Conservation (phyloP, 352 stramenopile genomes). For the Hyaloperonospora arabidopsidis region DNA sequence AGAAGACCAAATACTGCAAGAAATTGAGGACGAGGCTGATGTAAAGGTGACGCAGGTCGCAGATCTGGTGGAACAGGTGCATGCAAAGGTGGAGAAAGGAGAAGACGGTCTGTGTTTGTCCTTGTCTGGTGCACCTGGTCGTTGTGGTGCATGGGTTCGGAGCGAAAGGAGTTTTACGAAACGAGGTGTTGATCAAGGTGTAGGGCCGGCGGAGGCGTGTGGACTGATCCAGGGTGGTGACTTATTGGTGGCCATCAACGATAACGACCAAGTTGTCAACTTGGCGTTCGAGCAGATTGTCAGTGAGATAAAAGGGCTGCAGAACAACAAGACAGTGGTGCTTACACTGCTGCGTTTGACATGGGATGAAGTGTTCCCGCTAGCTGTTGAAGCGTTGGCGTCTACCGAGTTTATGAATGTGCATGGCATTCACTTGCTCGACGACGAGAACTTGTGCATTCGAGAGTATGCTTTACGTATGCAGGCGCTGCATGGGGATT, state of each 20-base stretch:
- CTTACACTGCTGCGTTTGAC: constrained; percentile 55
- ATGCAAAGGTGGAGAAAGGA: constrained; percentile 49
- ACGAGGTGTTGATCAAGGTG: constrained; percentile 29
- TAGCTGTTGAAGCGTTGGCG: constrained; percentile 45
- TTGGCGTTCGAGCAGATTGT: constrained; percentile 70
- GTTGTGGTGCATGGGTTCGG: constrained; percentile 72
- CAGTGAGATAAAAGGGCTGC: constrained; percentile 46
- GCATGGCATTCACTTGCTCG: constrained; percentile 38
- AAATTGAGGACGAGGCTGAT: constrained; percentile 12
- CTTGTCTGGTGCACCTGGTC: constrained; percentile 58
- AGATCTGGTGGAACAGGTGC: constrained; percentile 39
- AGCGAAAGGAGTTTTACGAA: constrained; percentile 68
- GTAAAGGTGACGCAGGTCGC: constrained; percentile 11
- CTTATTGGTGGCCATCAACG: constrained; percentile 63
- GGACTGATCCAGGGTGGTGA: constrained; percentile 55
- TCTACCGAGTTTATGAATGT: constrained; percentile 40
- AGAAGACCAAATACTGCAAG: constrained; percentile 14
- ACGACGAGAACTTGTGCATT: constrained; percentile 61
- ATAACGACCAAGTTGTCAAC: constrained; percentile 42
- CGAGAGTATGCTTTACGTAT: constrained; percentile 75
- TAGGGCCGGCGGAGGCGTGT: constrained; percentile 57
- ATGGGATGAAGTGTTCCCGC: constrained; percentile 46
- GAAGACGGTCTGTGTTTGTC: constrained; percentile 72
- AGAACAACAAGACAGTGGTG: constrained; percentile 31
- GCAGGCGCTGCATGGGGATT: constrained; percentile 69